Base-by-base conservation (phyloP, 768 basidiomycete genomes). In the Hericium erinaceus region DNA sequence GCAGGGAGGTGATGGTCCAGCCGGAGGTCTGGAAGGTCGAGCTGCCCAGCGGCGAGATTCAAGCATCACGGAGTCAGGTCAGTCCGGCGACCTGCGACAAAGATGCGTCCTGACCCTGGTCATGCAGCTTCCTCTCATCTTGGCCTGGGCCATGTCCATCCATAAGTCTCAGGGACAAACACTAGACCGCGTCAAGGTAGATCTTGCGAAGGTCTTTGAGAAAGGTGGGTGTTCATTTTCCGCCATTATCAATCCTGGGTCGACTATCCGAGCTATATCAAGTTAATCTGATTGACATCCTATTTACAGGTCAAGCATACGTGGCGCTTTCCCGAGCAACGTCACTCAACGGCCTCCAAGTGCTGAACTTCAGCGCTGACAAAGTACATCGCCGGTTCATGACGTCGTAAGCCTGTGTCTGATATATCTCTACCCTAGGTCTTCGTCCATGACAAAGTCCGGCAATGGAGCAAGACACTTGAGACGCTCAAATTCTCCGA, bases 111-210 rank as follows among this genome's bases (percentile, higher is more conserved):
- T 20, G 12, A 26, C 9, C 10, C 26, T 24, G 9, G 22, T 51
- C 20, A 15, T 26, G 24, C 62, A 95, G 91, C 69, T 95, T 2
- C 92, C 92, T 0, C 68, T 98, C 24, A 94, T 97, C 58, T 77
- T 95, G 40, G 80, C 95, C 0, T 98, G 95, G 95, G 95, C 95
- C 0, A 95, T 98, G 92, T 91, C 88, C 50, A 98, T 98, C 61
- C 97, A 99, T 71, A 99, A 99, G 69, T 90, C 89, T 11, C 97
- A 99, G 70, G 97, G 97, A 10, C 97, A 98, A 70, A 98, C 97
- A 0, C 76, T 99, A 10, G 89, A 94, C 24, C 83, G 92, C 49
- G 95, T 98, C 64, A 95, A 89, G 67, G 95, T 98, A 48, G 95
- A 98, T 66, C 77, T 99, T 39, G 84, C 84, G 33, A 87, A 84